Percentiles rank a stretch among this genome's conserved stretches.
These are phyloP conservation scores for Coemansia nantahalensis DNA, from an alignment of 192 early-diverging fungal genomes.

Conservation along the genomic window DNA sequence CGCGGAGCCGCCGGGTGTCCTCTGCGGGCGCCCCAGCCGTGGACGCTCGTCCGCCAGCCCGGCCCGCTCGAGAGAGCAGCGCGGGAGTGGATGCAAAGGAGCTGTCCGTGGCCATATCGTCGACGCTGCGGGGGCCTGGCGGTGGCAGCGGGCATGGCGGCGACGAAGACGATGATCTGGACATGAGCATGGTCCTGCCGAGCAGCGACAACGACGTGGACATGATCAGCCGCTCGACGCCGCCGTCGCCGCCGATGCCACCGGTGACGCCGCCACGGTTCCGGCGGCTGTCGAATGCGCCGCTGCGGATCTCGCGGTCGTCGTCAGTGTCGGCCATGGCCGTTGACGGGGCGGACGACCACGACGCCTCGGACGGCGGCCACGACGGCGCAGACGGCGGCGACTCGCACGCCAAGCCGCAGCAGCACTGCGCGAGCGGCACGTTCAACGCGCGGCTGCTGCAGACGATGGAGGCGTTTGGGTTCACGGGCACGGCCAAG, in stretches of 20 bases:
- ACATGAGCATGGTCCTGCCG: conserved; percentile 37
- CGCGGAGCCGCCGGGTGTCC: neutral
- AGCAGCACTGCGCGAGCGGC: conserved; percentile 17
- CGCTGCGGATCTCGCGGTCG: conserved; percentile 20
- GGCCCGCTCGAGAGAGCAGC: no score
- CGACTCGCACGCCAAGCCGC: conserved; percentile 1
- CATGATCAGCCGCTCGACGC: conserved; percentile 48
- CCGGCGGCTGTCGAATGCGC: conserved; percentile 23
- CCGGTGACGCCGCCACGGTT: conserved; percentile 20
- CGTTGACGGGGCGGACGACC: neutral
- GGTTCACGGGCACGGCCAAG: conserved; percentile 42
- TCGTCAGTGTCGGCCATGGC: conserved; percentile 14
- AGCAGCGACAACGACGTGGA: conserved; percentile 26
- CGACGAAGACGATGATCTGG: conserved; percentile 12
- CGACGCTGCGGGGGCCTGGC: neutral
- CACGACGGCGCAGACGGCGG: neutral
- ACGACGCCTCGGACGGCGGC: neutral
- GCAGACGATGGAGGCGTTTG: conserved; percentile 53
- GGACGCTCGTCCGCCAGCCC: no score
- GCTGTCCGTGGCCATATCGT: conserved; percentile 18
- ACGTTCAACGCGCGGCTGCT: conserved; percentile 45
- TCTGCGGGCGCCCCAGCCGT: no score
- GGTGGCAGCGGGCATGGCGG: neutral
- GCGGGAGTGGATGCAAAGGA: conserved; percentile 16
- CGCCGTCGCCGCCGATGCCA: conserved; percentile 47